Percentiles rank a stretch among this genome's conserved stretches.
These are phyloP conservation scores for Capronia americana DNA, from an alignment of 2,329 filamentous ascomycete species.

Conservation along the genomic window DNA sequence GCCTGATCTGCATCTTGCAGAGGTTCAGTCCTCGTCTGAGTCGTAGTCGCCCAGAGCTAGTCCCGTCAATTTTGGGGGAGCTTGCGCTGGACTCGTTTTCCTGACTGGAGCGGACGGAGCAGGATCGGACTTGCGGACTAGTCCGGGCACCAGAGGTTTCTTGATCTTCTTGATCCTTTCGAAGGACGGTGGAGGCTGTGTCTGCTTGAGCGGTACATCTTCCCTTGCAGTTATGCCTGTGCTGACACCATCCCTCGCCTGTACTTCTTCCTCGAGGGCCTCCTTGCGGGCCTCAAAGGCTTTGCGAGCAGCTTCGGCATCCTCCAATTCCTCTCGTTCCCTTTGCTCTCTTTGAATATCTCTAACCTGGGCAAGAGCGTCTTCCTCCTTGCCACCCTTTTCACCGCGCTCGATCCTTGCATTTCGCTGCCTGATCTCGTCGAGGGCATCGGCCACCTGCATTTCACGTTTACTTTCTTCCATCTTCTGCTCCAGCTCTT, in stretches of 20 bases:
- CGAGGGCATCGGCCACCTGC: constrained; percentile 92
- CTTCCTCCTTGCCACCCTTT: constrained; percentile 65
- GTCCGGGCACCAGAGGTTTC: constrained; percentile 74
- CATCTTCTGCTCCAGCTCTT: constrained; percentile 91
- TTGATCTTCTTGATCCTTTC: constrained; percentile 83
- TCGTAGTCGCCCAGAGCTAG: constrained; percentile 38
- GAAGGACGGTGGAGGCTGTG: constrained; percentile 66
- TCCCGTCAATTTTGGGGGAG: constrained; percentile 17
- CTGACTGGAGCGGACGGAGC: constrained; percentile 1
- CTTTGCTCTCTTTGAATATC: constrained; percentile 65
- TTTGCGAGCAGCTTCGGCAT: constrained; percentile 77
- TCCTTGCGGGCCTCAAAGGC: constrained; percentile 74
- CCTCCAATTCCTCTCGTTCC: constrained; percentile 75
- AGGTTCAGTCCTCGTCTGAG: constrained; percentile 36
- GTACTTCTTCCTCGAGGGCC: constrained; percentile 60
- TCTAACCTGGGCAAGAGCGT: constrained; percentile 62
- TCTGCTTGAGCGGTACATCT: constrained; percentile 29
- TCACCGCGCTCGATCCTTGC: constrained; percentile 82
- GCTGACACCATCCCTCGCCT: constrained; percentile 49
- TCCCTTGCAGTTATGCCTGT: constrained; percentile 43
- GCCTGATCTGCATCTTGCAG: background rate
- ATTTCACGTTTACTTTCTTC: constrained; percentile 92
- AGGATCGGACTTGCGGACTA: constrained; percentile 73
- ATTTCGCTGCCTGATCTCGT: constrained; percentile 92
- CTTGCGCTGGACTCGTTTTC: constrained; percentile 14